Conservation (phyloP, 768 basidiomycete species). For the Coprinopsis strossmayeri region DNA sequence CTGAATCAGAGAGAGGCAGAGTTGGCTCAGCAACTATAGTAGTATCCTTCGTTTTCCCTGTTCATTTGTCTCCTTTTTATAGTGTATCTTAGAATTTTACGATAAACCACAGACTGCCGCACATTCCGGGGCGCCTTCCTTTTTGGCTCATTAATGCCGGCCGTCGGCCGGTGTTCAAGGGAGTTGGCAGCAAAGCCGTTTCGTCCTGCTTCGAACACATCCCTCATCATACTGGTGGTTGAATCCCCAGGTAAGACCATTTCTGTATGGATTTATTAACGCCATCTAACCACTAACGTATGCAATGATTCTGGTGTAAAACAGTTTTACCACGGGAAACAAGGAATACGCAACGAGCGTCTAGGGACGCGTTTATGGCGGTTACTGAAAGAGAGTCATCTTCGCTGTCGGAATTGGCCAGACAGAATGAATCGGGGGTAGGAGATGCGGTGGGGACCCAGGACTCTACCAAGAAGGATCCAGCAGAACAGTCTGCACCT, state of each 20-base stretch:
- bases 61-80: conserved; percentile 10
- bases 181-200: conserved; percentile 10
- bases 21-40: conserved; percentile 36
- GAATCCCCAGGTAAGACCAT: conserved; percentile 30
- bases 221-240: conserved; percentile 26
- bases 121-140: neutral
- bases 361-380: conserved; percentile 79
- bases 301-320: conserved; percentile 6
- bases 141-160: neutral
- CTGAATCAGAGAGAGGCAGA: conserved; percentile 57
- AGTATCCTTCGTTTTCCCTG: conserved; percentile 19
- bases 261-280: conserved; percentile 8
- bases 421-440: conserved; percentile 21
- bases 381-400: conserved; percentile 45
- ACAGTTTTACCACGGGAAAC: conserved; percentile 21
- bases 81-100: neutral
- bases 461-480: conserved; percentile 15
- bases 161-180: conserved; percentile 11
- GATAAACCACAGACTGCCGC: neutral
- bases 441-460: conserved; percentile 17
- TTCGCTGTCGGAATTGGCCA: conserved; percentile 32
- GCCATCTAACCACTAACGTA: conserved; percentile 8
- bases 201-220: conserved; percentile 14
- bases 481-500: conserved; percentile 11
- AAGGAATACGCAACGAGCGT: conserved; percentile 44